Percentiles rank a stretch among this genome's conserved stretches.
Conservation (phyloP, 176 grass and related monocot genomes). For the Hsuehochloa calcarea region DNA sequence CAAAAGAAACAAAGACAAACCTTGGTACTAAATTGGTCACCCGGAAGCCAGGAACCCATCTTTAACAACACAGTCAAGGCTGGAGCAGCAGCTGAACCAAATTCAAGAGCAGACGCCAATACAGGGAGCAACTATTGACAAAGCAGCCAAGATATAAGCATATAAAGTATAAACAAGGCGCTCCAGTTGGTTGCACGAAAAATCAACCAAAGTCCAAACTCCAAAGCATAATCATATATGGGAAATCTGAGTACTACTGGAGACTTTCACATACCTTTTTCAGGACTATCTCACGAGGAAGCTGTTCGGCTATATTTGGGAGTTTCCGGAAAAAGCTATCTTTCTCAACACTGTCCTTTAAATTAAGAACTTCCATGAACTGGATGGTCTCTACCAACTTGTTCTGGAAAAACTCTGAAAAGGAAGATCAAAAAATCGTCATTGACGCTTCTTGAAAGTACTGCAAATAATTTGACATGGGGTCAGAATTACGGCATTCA, state of each 20-base stretch:
- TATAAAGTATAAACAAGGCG: constrained; percentile 10
- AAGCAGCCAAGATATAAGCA: constrained; percentile 26
- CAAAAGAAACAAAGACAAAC: constrained; percentile 40
- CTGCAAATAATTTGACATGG: not conserved
- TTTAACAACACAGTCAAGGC: constrained; percentile 94
- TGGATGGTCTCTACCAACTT: constrained; percentile 98
- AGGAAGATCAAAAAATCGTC: constrained; percentile 33
- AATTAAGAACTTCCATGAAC: constrained; percentile 97
- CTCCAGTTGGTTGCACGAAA: not conserved
- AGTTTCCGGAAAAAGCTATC: constrained; percentile 98
- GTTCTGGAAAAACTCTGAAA: constrained; percentile 98
- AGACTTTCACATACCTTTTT: constrained; percentile 76
- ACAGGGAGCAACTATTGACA: constrained; percentile 82
- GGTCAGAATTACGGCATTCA: not conserved
- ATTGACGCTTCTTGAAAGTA: not conserved
- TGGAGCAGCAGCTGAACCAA: constrained; percentile 95
- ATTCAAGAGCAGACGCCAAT: constrained; percentile 85
- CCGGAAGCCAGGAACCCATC: constrained; percentile 91
- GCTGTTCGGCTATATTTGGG: constrained; percentile 89
- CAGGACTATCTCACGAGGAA: constrained; percentile 93
- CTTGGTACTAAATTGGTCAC: constrained; percentile 88
- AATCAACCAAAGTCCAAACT: constrained; percentile 20
- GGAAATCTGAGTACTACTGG: not conserved
- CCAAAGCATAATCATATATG: constrained; percentile 11
- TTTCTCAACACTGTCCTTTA: constrained; percentile 98